Evolutionary conservation across 768 basidiomycete genomes (phyloP), one percentile per base, ranked within the genome.

Genomic region (Rhodotorula graminis): DNA sequence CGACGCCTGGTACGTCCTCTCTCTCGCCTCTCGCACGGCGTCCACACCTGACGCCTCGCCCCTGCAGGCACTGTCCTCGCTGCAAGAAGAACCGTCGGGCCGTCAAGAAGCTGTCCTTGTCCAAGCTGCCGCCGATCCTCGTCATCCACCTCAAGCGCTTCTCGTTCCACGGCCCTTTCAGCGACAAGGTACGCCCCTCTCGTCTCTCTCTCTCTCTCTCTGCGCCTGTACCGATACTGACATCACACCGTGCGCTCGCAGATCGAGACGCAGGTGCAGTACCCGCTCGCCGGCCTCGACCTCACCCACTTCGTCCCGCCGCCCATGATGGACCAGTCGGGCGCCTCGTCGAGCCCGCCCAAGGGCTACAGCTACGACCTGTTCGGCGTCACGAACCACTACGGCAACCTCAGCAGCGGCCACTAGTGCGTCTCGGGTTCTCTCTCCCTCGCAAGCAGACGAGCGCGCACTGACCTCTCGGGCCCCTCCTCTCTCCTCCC

Each of bases 371-470:
- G 84, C 75, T 99, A 98, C 80, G 95, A 99, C 78, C 82, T 98
- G 74, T 98, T 96, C 79, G 94, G 85, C 18, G 93, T 98, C 55
- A 95, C 92, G 69, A 97, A 98, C 80, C 96, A 99, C 82, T 92
- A 88, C 80, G 96, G 96, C 3, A 95, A 88, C 79, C 82, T 99
- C 66, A 92, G 89, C 78, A 92, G 91, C 79, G 96, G 96, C 0
- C 96, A 99, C 81, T 99, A 76, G 74, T 76, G 42, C 27, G 96
- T 96, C 64, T 55, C 10, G n/a, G 15, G 66, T 64, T 57, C 18
- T 31, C 40, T 46, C 27, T 61, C 62, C 37, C 21, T 5, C 65
- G 12, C 11, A 3, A 9, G 12, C n/a, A n/a, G n/a, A n/a, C n/a
- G n/a, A 4, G 21, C 18, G 15, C 64, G 23, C 23, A 12, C 33